Conservation (phyloP, 345 rosid genomes). For the Balakata baccata region DNA sequence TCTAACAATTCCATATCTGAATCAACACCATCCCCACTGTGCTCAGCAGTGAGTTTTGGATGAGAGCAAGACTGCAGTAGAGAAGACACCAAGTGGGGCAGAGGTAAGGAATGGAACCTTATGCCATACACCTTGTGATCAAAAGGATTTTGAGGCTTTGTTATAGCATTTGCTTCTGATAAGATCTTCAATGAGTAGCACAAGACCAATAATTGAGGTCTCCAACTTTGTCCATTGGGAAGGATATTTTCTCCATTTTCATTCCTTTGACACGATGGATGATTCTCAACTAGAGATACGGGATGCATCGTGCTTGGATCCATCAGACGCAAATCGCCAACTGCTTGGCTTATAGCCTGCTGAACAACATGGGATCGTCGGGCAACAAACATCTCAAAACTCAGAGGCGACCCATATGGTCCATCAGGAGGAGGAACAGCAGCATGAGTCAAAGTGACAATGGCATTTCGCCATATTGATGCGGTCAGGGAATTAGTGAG, state of each 20-base stretch:
- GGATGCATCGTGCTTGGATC: slow-evolving; percentile 44
- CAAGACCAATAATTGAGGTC: slow-evolving; percentile 48
- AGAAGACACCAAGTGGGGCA: slow-evolving; percentile 45
- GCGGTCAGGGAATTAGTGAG: slow-evolving; percentile 48
- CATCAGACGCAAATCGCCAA: slow-evolving; percentile 42
- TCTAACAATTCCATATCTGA: slow-evolving; percentile 32
- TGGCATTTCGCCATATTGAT: slow-evolving; percentile 62
- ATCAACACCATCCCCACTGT: slow-evolving; percentile 31
- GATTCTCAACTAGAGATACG: slow-evolving; percentile 60
- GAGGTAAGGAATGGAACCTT: slow-evolving; percentile 30
- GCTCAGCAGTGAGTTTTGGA: slow-evolving; percentile 31
- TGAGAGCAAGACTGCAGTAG: slow-evolving; percentile 40
- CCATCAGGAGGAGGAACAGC: slow-evolving; percentile 53
- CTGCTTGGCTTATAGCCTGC: slow-evolving; percentile 45
- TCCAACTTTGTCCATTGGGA: slow-evolving; percentile 49
- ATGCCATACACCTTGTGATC: slow-evolving; percentile 32
- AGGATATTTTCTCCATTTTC: slow-evolving; percentile 32
- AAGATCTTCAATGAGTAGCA: slow-evolving; percentile 58
- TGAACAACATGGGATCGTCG: slow-evolving; percentile 45
- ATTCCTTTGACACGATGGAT: slow-evolving; percentile 28
- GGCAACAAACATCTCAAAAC: slow-evolving; percentile 46
- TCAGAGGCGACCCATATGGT: slow-evolving; percentile 39
- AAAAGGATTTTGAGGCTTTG: slow-evolving; percentile 29
- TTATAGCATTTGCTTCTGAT: slow-evolving; percentile 35
- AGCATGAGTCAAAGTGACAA: slow-evolving; percentile 64